Evolutionary conservation across 805 yeast species (phyloP), one percentile per base, ranked within the genome.

Genomic region (Pachysolen tannophilus): DNA sequence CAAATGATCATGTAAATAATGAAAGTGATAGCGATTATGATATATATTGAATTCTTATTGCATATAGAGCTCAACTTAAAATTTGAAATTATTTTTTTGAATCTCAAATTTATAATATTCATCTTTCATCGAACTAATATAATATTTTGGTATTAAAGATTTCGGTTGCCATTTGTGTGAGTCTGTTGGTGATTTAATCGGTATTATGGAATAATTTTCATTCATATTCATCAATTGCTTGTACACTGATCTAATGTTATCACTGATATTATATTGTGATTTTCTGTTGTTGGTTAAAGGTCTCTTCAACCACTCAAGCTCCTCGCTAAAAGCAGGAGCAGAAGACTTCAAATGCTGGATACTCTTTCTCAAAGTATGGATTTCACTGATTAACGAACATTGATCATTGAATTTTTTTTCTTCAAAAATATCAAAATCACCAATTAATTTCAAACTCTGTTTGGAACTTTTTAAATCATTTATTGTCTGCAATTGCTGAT

Each of bases 351-450:
- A n/a, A n/a, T n/a, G n/a, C n/a, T n/a, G n/a, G n/a, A n/a, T n/a
- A n/a, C n/a, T 51, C 16, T 58, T 56, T 34, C 68, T 57, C 28
- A 75, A 51, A 14, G 63, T 49, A 2, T 55, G 47, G 8, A 74
- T 61, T 45, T 74, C 76, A 23, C 68, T 67, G 0, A 69, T 43
- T 11, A 72, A 44, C 2, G 61, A 60, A 27, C 60, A 42, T 26
- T 57, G 60, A 3, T 52, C 58, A 3, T 54, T 48, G 27, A 47
- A 48, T 19, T 57, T 49, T 31, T 55, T 53, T 40, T 62, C 68
- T 5, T 58, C 50, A 10, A 56, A 38, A 8, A 64, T 39, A 3
- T 52, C 54, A 36, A 68, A 65, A 3, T 47, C 47, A 2, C 56
- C 53, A 21, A 50, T 48, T 17, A 45, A 55, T n/a, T 6, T 47